Conservation (phyloP, 257 asterid genomes). For the Perilla frutescens region DNA sequence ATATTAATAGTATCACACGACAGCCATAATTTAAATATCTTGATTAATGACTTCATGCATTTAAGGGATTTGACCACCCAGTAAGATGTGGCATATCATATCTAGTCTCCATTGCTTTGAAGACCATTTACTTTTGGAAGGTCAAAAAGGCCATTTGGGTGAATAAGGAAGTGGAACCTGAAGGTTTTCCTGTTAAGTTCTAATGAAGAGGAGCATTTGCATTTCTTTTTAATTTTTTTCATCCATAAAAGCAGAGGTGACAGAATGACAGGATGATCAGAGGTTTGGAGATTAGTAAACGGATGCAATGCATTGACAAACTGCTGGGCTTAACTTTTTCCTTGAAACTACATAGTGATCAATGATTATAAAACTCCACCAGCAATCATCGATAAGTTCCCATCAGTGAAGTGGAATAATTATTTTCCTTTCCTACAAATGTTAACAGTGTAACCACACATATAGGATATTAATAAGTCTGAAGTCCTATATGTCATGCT, state of each 20-base stretch:
- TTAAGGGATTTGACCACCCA: background rate
- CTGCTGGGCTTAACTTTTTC: background rate
- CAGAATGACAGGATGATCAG: too few relatives aligned
- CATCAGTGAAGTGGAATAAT: too few relatives aligned
- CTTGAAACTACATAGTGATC: background rate
- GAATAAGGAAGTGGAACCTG: too few relatives aligned
- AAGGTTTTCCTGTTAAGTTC: too few relatives aligned
- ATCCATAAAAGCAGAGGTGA: too few relatives aligned
- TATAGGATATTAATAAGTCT: background rate
- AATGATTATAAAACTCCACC: background rate
- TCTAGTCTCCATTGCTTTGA: background rate
- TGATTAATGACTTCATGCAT: background rate
- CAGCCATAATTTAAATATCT: background rate
- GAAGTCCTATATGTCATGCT: too few relatives aligned
- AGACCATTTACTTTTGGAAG: too few relatives aligned
- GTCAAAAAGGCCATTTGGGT: too few relatives aligned
- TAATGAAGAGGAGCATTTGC: too few relatives aligned
- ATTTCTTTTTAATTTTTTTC: too few relatives aligned
- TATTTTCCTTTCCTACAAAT: too few relatives aligned
- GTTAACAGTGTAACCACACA: background rate
- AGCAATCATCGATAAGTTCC: too few relatives aligned
- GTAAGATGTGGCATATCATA: conserved; percentile 1
- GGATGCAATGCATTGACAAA: background rate
- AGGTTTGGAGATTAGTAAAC: background rate
- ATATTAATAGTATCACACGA: background rate